A percentile compares a stretch with the other conserved stretches of the same genome.
phyloP scores from a whole-genome alignment of 192 early-diverging fungal genomes.

The Backusella mclennaniae region DNA sequence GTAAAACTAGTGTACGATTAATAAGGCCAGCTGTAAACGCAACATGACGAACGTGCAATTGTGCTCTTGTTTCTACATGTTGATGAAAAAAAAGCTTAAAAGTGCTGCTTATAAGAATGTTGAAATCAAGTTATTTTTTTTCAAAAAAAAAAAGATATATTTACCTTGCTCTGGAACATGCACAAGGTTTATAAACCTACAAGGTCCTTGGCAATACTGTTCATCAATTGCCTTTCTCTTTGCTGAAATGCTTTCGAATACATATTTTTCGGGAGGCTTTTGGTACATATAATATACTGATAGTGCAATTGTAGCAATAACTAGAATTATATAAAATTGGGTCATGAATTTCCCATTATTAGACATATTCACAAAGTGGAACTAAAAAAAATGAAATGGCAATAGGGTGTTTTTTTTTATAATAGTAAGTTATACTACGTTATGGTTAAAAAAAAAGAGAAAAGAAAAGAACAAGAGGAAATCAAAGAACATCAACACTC shows the following conservation, averaged over 20 bases:
- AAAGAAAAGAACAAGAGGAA: background rate
- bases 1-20: slow-evolving; percentile 33
- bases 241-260: background rate
- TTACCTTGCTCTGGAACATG: slow-evolving; percentile 37
- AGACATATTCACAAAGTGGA: background rate
- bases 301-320: background rate
- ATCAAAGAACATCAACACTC: background rate
- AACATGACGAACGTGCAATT: slow-evolving; percentile 33
- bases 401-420: background rate
- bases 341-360: background rate
- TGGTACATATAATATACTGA: background rate
- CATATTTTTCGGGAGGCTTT: background rate
- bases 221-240: slow-evolving; percentile 19
- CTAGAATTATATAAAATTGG: background rate
- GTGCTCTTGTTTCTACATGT: slow-evolving; percentile 35
- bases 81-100: background rate
- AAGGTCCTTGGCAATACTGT: slow-evolving; percentile 34
- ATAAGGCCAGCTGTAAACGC: slow-evolving; percentile 23
- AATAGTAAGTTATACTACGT: background rate
- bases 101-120: background rate
- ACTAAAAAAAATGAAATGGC: background rate
- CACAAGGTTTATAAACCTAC: slow-evolving; percentile 30
- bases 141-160: background rate
- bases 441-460: background rate
- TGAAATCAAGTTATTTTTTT: background rate